These are phyloP conservation scores for Dioscorea alata DNA, from an alignment of 106 monocot species.

Conservation along the genomic window DNA sequence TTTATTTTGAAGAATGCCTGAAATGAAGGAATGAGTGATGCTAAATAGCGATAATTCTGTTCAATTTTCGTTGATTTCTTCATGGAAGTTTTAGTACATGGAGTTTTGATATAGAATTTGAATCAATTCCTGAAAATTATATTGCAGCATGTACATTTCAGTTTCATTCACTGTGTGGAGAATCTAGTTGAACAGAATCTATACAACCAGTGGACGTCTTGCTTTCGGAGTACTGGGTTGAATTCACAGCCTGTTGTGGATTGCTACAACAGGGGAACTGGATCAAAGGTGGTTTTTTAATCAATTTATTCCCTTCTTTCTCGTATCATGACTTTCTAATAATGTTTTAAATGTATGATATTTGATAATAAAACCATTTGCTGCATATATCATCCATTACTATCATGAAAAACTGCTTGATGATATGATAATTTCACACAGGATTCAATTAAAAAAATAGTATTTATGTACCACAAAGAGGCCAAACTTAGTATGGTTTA, in stretches of 20 bases:
- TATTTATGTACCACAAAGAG: too few relatives aligned
- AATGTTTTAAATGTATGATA: background rate
- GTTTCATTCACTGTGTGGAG: conserved; percentile 85
- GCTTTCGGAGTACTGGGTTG: conserved; percentile 59
- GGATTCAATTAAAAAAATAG: too few relatives aligned
- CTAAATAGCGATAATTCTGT: background rate
- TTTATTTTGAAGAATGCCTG: background rate
- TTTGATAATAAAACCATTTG: background rate
- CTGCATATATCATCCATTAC: background rate
- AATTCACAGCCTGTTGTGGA: conserved; percentile 46
- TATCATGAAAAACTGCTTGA: too few relatives aligned
- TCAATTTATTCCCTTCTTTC: background rate
- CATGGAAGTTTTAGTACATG: background rate
- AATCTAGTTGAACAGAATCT: conserved; percentile 40
- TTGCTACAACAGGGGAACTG: conserved; percentile 56
- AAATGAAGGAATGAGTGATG: background rate
- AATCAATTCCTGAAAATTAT: background rate
- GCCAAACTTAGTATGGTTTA: too few relatives aligned
- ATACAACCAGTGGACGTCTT: conserved; percentile 69
- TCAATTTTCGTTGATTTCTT: background rate
- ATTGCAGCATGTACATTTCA: conserved; percentile 69
- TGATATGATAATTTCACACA: too few relatives aligned
- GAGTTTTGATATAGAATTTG: background rate
- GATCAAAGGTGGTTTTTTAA: conserved; percentile 41
- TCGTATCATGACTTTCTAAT: background rate